Percentiles rank a stretch among this genome's conserved stretches.
Evolutionary conservation across 495 filamentous ascomycete genomes (phyloP).

Genomic region (Neurospora sp.): DNA sequence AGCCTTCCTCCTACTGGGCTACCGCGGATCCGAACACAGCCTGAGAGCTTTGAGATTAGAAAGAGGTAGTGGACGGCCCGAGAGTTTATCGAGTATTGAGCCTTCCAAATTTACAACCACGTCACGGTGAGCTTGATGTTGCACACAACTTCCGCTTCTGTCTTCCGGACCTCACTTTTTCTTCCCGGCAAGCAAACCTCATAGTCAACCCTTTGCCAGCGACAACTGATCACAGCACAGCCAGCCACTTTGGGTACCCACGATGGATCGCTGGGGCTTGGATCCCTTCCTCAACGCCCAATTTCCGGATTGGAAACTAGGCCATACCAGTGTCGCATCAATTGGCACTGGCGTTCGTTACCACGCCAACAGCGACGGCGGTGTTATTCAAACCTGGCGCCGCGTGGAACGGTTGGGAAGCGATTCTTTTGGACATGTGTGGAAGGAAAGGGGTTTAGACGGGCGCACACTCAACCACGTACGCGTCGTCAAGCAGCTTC

Average conservation of each 20-base stretch:
- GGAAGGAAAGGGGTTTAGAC: background rate
- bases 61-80: background rate
- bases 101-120: background rate
- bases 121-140: background rate
- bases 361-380: rapidly evolving
- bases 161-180: background rate
- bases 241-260: background rate
- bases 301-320: background rate
- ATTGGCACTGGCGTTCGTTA: background rate
- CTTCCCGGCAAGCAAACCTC: background rate
- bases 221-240: background rate
- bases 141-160: background rate
- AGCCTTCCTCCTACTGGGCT: too few relatives aligned
- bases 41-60: background rate
- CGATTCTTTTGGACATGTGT: background rate
- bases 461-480: background rate
- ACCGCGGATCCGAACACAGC: too few relatives aligned
- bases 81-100: background rate
- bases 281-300: background rate
- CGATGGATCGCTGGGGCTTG: background rate
- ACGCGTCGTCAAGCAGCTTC: background rate
- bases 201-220: background rate
- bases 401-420: background rate
- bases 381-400: background rate
- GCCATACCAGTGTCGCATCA: background rate